These are phyloP conservation scores for Phytophthora uliginosa DNA, from an alignment of 352 stramenopile species.

Conservation along the genomic window DNA sequence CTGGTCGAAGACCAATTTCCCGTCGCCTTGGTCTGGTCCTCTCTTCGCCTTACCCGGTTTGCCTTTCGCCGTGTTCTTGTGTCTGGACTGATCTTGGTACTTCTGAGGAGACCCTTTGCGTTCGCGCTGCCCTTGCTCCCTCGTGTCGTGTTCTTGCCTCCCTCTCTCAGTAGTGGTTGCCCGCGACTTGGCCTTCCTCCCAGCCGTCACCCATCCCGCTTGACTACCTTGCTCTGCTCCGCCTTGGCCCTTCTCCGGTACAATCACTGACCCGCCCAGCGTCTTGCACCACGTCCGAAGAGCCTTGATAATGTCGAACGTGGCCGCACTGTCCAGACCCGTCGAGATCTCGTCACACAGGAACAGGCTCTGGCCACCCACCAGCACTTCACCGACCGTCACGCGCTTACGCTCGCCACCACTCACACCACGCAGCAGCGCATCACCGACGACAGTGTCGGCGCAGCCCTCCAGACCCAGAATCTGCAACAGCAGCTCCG, in stretches of 20 bases:
- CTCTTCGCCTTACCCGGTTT: too few species aligned
- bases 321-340: slow-evolving; percentile 66
- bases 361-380: slow-evolving; percentile 66
- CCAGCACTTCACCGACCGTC: slow-evolving; percentile 81
- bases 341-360: slow-evolving; percentile 85
- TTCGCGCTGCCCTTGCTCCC: too few species aligned
- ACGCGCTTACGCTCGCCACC: slow-evolving; percentile 91
- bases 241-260: not conserved
- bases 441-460: slow-evolving; percentile 95
- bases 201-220: too few species aligned
- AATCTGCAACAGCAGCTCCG: slow-evolving; percentile 79
- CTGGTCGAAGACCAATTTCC: too few species aligned
- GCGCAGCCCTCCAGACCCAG: slow-evolving; percentile 91
- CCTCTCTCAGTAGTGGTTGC: too few species aligned
- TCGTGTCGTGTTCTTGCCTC: too few species aligned
- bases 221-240: too few species aligned
- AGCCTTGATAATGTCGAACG: slow-evolving; percentile 65
- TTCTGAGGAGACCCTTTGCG: too few species aligned
- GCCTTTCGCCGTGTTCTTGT: too few species aligned
- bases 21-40: too few species aligned
- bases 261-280: slow-evolving; percentile 43
- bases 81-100: too few species aligned
- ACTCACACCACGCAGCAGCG: slow-evolving; percentile 86
- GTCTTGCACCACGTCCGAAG: slow-evolving; percentile 59
- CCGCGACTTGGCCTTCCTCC: too few species aligned